phyloP scores from a whole-genome alignment of 2,329 filamentous ascomycete genomes.

The Trichoderma atrobrunneum region DNA sequence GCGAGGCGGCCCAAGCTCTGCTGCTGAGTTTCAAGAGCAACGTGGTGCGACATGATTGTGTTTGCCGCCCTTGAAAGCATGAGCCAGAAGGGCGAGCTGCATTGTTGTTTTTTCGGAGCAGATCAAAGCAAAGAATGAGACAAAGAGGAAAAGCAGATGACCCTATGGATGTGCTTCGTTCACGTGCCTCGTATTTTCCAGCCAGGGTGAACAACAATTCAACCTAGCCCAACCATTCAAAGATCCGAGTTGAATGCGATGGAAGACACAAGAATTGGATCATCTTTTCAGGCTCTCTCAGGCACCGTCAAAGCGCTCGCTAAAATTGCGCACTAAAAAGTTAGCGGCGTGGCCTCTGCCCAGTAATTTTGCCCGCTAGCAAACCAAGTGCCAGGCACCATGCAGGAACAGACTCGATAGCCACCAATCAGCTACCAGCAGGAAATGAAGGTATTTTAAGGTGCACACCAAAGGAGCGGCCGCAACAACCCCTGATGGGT shows the following conservation, averaged over 20 bases:
- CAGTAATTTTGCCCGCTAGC: not conserved
- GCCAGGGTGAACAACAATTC: not conserved
- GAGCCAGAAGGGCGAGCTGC: not conserved
- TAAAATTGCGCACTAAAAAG: not conserved
- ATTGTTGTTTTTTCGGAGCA: not conserved
- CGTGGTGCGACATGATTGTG: slow-evolving; percentile 3
- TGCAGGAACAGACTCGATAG: slow-evolving; percentile 4
- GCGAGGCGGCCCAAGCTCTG: not conserved
- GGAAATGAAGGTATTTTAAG: slow-evolving; percentile 13
- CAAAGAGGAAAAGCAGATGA: not conserved
- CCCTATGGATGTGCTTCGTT: not conserved
- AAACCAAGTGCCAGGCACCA: slow-evolving; percentile 12
- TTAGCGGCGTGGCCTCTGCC: not conserved
- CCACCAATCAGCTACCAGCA: not conserved
- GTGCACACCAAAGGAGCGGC: not conserved
- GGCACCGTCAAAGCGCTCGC: not conserved
- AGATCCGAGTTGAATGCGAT: not conserved
- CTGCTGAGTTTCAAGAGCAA: slow-evolving; percentile 1
- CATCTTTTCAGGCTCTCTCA: not conserved
- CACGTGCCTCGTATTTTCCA: not conserved
- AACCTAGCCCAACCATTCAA: not conserved
- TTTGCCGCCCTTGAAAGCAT: not conserved
- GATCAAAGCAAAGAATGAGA: not conserved
- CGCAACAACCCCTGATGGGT: not conserved
- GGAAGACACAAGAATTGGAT: not conserved